Evolutionary conservation across 75 land plant species (phyloP), one percentile per base, ranked within the genome.

Genomic region (Azolla pinnata): DNA sequence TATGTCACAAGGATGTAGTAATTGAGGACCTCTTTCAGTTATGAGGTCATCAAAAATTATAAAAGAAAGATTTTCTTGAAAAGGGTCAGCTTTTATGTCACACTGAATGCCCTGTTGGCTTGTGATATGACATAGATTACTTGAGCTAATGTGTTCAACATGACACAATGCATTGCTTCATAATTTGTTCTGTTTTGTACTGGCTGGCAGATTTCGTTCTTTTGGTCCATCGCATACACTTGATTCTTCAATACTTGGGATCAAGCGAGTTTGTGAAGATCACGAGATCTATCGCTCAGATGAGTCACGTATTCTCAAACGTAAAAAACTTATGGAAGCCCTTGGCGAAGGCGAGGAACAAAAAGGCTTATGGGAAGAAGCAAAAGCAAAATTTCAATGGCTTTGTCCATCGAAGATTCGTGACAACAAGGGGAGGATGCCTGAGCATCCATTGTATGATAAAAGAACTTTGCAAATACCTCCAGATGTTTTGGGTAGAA

Each of bases 381-480:
- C 56, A 18, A 56, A 67, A 18, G 79, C 82, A 33, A 91, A 87
- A 57, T 91, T 87, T 76, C 82, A 84, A 24, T 91, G 92, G 92
- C 81, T 91, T 24, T 54, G 75, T 44, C 83, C 91, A 33, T 75
- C 71, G 42, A 58, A 44, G 30, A 80, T 87, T 17, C 73, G 67
- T 52, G 97, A 91, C 76, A 84, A 79, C 12, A 80, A 67, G 44
- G 62, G 79, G 50, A 77, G 93, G 64, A 76, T 72, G 54, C 85
- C 83, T 47, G 71, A 45, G 44, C 78, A 91, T 66, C 75, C 81
- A 56, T 72, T 79, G 42, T 91, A 83, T 67, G 93, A 91, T 59
- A 82, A 81, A 33, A 84, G 73, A 47, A 84, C 86, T n/a, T 64
- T 91, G 56, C 76, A 81, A 50, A 84, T 91, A 33, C 97, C 97